phyloP scores from a whole-genome alignment of 257 asterid species.

The Primulina huaijiensis region DNA sequence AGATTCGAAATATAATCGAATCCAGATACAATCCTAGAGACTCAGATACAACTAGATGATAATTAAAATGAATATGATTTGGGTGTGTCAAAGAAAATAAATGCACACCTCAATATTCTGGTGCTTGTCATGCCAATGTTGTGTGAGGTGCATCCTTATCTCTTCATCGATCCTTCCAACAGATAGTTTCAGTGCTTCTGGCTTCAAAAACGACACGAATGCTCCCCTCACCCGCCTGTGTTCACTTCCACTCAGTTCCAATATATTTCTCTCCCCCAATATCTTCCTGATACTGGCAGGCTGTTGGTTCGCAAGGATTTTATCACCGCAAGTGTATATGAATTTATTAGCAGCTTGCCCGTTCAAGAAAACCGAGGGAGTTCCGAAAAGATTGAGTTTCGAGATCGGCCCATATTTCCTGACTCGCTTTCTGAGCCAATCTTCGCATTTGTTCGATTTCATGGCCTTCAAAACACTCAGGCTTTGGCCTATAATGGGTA shows the following conservation, averaged over 20 bases:
- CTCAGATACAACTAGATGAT: no score
- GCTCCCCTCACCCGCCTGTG: constrained; percentile 27
- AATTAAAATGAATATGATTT: not conserved
- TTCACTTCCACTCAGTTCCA: constrained; percentile 26
- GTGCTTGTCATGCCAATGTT: constrained; percentile 10
- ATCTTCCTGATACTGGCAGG: constrained; percentile 23
- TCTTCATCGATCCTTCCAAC: constrained; percentile 23
- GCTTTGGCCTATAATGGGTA: constrained; percentile 28
- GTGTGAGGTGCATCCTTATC: constrained; percentile 15
- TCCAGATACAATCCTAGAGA: no score
- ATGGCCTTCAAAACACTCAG: constrained; percentile 21
- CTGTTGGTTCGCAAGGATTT: constrained; percentile 14
- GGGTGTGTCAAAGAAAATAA: no score
- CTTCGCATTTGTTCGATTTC: constrained; percentile 19
- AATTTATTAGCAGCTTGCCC: constrained; percentile 27
- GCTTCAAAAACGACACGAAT: constrained; percentile 26
- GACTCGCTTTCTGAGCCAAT: constrained; percentile 19
- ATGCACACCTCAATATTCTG: not conserved
- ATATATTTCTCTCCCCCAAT: constrained; percentile 22
- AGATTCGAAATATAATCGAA: no score
- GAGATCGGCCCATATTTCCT: constrained; percentile 24
- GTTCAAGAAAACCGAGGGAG: constrained; percentile 18
- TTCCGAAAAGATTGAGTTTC: constrained; percentile 24
- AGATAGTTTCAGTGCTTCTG: constrained; percentile 16
- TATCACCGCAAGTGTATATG: constrained; percentile 20